Evolutionary conservation across 805 yeast genomes (phyloP).

Genomic region (Lipomyces japonicus): DNA sequence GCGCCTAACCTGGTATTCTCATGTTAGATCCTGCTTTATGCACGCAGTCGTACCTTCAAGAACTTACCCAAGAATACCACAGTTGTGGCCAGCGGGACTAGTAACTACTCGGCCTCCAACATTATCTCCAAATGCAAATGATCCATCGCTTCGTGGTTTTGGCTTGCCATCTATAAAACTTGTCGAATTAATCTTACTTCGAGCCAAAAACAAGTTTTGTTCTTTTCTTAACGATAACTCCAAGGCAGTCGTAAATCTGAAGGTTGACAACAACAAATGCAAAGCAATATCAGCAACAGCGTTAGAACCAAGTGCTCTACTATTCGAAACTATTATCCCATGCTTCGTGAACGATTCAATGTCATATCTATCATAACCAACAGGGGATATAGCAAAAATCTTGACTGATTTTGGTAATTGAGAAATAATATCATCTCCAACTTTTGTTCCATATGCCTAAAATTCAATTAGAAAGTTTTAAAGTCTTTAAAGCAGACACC

Average conservation of each 20-base stretch:
- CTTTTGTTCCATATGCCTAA: not conserved
- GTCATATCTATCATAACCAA: conserved; percentile 56
- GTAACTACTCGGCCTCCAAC: conserved; percentile 5
- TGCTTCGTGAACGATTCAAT: conserved; percentile 42
- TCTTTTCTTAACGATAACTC: conserved; percentile 45
- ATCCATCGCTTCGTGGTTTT: not conserved
- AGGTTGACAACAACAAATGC: conserved; percentile 48
- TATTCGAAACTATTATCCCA: conserved; percentile 50
- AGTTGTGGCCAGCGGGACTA: conserved; percentile 38
- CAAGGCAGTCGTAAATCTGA: conserved; percentile 48
- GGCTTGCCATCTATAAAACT: conserved; percentile 39
- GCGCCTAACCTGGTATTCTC: conserved; percentile 52
- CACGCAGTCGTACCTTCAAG: too few relatives aligned
- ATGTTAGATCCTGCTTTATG: too few relatives aligned
- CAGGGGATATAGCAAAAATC: conserved; percentile 30
- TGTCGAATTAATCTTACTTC: not conserved
- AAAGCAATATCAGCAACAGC: conserved; percentile 58
- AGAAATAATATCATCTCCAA: not conserved
- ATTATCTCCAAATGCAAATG: conserved; percentile 4
- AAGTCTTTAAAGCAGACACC: not conserved
- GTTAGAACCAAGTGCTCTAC: conserved; percentile 50
- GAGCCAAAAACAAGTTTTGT: conserved; percentile 22
- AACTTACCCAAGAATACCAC: conserved; percentile 52
- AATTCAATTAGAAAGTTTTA: too few relatives aligned
- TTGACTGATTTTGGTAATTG: conserved; percentile 1